phyloP scores from a whole-genome alignment of 2,329 filamentous ascomycete genomes.

The Ascosphaera pollenicola region DNA sequence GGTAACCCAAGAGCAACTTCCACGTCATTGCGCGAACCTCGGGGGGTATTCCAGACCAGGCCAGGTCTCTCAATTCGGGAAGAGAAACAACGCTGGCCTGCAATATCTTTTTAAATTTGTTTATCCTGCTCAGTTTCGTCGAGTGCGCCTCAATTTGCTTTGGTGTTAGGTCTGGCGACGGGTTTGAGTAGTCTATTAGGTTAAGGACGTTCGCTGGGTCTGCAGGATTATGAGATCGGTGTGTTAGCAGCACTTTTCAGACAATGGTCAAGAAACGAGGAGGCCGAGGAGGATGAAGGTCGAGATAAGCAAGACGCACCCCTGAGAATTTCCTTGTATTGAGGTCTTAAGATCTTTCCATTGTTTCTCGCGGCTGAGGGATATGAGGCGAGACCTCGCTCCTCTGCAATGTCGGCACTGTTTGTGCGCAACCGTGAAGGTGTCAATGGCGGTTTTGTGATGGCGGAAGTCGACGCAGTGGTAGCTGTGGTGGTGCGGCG shows the following conservation, averaged over 20 bases:
- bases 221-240: conserved; percentile 8
- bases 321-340: conserved; percentile 89
- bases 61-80: conserved; percentile 58
- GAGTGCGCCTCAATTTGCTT: conserved; percentile 77
- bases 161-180: conserved; percentile 48
- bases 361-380: conserved; percentile 75
- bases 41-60: conserved; percentile 86
- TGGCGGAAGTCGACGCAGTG: not conserved
- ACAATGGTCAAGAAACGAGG: too few relatives aligned
- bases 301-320: conserved; percentile 21
- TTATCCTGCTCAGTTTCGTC: conserved; percentile 76
- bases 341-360: conserved; percentile 85
- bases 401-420: conserved; percentile 85
- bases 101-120: conserved; percentile 93
- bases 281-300: not conserved
- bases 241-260: conserved; percentile 3
- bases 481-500: not conserved
- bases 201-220: conserved; percentile 85
- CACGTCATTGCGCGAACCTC: conserved; percentile 98
- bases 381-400: conserved; percentile 62
- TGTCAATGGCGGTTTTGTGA: too few relatives aligned
- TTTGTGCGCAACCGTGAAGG: conserved; percentile 43
- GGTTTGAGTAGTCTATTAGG: conserved; percentile 67
- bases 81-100: conserved; percentile 80
- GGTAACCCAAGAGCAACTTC: conserved; percentile 84